Evolutionary conservation across 1,139 yeast genomes (phyloP), one percentile per base, ranked within the genome.

Genomic region (Lodderomyces parapsilosis): DNA sequence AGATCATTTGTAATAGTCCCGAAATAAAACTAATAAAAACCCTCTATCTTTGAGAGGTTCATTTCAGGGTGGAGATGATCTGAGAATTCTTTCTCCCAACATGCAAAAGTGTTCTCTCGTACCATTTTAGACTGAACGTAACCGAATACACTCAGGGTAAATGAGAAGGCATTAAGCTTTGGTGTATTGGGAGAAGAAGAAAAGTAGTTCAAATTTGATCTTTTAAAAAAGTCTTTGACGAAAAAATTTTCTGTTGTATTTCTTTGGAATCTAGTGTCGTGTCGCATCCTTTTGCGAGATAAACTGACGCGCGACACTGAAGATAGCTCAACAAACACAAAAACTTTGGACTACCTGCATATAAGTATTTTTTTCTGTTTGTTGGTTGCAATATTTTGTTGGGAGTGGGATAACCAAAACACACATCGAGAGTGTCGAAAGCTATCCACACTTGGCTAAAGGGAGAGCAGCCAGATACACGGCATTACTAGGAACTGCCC

Each of bases 21-120:
- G 56, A 55, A 54, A 50, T 52, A 61, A 58, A 61, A 67, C 54
- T 37, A 52, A 40, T 37, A 38, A 41, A 44, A n/a, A 32, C n/a
- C 4, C 15, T 4, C 4, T 4, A 3, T 35, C 38, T 44, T 25
- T 43, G 30, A 50, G 47, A 17, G 13, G 10, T 32, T 27, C 47
- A 62, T 53, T 55, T 57, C 66, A 70, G 78, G 78, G 78, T 73
- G 78, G 78, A 73, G 74, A 62, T 63, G 77, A 73, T 58, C 77
- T 43, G 42, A 48, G 41, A 27, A 37, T 61, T 61, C 50, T n/a
- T 44, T 71, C 47, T 70, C 59, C 74, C 77, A 66, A 63, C 56
- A 27, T 39, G 68, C 75, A 72, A 68, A 66, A 71, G 75, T 70
- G 66, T 70, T 70, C 76, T 63, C 76, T 52, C 65, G 48, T 43